Conservation (phyloP, 2,329 filamentous ascomycete species). For the Venturia carpophila region DNA sequence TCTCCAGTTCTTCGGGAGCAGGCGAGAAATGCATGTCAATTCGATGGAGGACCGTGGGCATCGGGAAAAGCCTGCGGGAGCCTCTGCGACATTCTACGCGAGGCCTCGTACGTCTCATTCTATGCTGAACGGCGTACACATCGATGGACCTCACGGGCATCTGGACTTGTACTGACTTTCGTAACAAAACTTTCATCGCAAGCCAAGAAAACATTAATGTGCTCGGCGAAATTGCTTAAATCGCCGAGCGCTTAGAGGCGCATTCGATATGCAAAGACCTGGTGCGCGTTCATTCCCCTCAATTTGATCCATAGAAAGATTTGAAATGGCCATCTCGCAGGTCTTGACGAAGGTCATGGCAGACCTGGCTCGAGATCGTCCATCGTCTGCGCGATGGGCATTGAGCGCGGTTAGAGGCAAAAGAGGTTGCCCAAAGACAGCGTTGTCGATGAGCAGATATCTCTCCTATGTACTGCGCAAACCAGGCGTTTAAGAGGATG, state of each 20-base stretch:
- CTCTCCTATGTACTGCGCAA: not conserved
- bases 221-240: not conserved
- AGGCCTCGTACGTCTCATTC: not conserved
- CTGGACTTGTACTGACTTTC: not conserved
- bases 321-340: not conserved
- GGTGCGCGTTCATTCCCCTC: not conserved
- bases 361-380: not conserved
- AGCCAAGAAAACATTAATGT: not conserved
- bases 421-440: not conserved
- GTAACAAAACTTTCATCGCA: not conserved
- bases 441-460: not conserved
- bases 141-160: not conserved
- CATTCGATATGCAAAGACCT: not conserved
- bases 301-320: not conserved
- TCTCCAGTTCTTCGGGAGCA: constrained; percentile 2
- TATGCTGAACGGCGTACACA: not conserved
- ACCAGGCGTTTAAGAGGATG: not conserved
- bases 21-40: not conserved
- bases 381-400: not conserved
- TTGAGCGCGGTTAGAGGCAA: constrained; percentile 3
- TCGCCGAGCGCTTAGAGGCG: constrained; percentile 8
- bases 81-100: not conserved
- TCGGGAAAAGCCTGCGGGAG: not conserved
- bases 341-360: not conserved
- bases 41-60: not conserved